Percentiles rank a stretch among this genome's conserved stretches.
Conservation (phyloP, 306 rosid species). For the Delonix regia region DNA sequence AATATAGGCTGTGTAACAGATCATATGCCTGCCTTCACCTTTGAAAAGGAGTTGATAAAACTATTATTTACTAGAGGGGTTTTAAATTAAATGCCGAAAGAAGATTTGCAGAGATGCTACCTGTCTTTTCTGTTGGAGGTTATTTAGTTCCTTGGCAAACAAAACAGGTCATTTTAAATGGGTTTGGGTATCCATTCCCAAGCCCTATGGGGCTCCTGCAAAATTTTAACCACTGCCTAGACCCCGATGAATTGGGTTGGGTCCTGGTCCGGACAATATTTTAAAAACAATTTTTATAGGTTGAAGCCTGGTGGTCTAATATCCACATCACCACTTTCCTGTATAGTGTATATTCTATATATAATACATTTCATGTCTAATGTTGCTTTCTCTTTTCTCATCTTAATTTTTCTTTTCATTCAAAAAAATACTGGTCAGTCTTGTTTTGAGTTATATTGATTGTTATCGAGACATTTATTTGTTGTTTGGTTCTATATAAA, state of each 20-base stretch:
- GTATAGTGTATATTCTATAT: neutral
- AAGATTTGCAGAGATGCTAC: neutral
- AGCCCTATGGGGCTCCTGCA: neutral
- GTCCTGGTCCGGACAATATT: neutral
- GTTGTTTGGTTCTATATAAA: neutral
- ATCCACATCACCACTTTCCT: neutral
- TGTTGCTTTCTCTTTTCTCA: neutral
- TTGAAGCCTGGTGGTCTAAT: neutral
- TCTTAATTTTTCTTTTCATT: neutral
- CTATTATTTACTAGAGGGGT: neutral
- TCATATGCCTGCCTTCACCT: neutral
- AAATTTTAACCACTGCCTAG: neutral
- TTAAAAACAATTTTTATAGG: neutral
- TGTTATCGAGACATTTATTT: neutral
- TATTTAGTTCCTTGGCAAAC: neutral
- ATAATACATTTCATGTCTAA: neutral
- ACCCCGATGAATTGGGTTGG: neutral
- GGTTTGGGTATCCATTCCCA: neutral
- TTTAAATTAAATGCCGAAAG: neutral
- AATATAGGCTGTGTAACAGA: neutral
- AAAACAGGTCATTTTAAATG: neutral
- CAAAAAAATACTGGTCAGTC: neutral
- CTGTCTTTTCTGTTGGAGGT: conserved; percentile 4
- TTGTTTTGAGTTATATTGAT: neutral
- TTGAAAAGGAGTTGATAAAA: neutral